Evolutionary conservation across 495 filamentous ascomycete genomes (phyloP).

Genomic region (Penicillium manginii): DNA sequence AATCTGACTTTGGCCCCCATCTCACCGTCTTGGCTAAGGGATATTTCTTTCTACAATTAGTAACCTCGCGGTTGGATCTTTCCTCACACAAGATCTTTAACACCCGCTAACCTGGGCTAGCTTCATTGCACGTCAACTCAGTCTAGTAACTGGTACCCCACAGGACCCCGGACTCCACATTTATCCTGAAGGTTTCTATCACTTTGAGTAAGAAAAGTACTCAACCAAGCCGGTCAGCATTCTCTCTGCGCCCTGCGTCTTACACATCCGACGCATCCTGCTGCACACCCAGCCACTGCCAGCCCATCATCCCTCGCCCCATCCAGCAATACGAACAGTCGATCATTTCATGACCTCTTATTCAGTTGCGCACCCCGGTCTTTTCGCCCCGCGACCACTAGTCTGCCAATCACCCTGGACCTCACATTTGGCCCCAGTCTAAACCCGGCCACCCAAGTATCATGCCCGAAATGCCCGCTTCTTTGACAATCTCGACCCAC

Average conservation of each 20-base stretch:
- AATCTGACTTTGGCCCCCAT: neutral
- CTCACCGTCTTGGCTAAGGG: neutral
- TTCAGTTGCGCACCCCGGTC: neutral
- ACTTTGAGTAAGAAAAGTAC: neutral
- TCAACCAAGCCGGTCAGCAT: neutral
- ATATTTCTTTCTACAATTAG: neutral
- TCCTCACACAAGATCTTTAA: neutral
- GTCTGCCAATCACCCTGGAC: neutral
- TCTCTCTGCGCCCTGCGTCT: neutral
- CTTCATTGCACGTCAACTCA: neutral
- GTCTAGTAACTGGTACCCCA: neutral
- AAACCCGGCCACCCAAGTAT: neutral
- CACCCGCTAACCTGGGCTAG: neutral
- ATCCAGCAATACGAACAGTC: neutral
- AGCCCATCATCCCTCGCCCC: neutral
- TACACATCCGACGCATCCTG: conserved; percentile 1
- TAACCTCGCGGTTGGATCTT: neutral
- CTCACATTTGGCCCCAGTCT: neutral
- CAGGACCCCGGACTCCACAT: neutral
- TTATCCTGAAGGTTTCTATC: neutral
- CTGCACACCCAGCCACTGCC: conserved; percentile 3
- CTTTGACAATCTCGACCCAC: neutral
- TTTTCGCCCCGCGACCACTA: neutral
- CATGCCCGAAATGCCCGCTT: conserved; percentile 1
- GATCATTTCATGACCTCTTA: neutral